Base-by-base conservation (phyloP, 208 protist genomes). In the Leishmania major region DNA sequence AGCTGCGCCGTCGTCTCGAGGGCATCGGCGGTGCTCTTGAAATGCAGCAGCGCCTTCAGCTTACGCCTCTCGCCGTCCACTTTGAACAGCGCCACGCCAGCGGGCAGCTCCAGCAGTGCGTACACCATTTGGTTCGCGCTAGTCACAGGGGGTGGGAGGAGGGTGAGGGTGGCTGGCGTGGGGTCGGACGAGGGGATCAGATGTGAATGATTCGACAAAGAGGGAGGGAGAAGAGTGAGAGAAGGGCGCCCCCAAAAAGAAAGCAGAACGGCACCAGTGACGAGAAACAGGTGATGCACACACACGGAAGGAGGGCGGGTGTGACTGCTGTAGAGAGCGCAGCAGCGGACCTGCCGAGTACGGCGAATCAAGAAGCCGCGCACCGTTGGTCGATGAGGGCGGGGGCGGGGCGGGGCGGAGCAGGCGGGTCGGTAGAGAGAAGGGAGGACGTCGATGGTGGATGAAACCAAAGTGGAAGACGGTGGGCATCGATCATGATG, bases 21-120 rank as follows among this genome's bases (percentile, higher is more conserved):
- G 11, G 99, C 99, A 85, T 99, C 99, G 7, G 94, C 93, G 57
- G 98, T 99, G 92, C 99, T 98, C 79, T 94, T 94, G 69, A 99
- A 95, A 73, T 94, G 88, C 49, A 99, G 91, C n/a, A 99, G 91
- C 43, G 98, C 97, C 87, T 96, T 93, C 31, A 99, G 80, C 89
- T 98, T 99, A 70, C 87, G 91, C 87, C 91, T 93, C 55, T 88
- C 91, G 82, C 85, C 99, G 83, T 92, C 99, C 84, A 99, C 95
- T 81, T 99, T 99, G 88, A 99, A 99, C 19, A 99, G 95, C 59
- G 99, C 99, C 80, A 99, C 99, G 53, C 99, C 99, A 43, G 99
- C 99, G 13, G 99, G 94, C 35, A 99, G 99, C 93, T 99, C 99
- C 73, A 99, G 98, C 59, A 99, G 92, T 10, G 99, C 98, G 77